Evolutionary conservation across 768 basidiomycete genomes (phyloP), one percentile per base, ranked within the genome.

Genomic region (Naganishia kalamii): DNA sequence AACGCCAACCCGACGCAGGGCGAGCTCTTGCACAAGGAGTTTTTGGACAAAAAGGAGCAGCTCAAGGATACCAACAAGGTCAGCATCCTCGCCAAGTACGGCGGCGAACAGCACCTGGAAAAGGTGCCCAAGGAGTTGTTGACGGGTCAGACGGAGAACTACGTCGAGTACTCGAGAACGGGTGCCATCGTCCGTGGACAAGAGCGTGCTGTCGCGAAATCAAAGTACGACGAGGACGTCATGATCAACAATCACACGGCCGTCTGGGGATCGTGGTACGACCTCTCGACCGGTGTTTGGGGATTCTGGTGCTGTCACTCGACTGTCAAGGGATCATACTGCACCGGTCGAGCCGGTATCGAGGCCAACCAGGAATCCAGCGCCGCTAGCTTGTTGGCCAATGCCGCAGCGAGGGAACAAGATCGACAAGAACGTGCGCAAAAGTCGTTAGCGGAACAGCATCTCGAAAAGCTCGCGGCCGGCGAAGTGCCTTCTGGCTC

Each of bases 261-360:
- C 4, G 87, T 97, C n/a, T 99, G 96, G 96, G 96, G 96, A 48
- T 99, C 96, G 47, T 98, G 87, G 86, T 98, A 89, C 76, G 86
- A 89, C 69, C 67, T 80, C 17, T 80, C 84, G 13, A 82, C 83
- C 2, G 85, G 86, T 15, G 74, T 81, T 65, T 99, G 96, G 96
- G 96, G 96, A 40, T 99, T 88, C 77, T 87, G 85, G 29, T 99
- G 96, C 77, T 99, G 96, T 74, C 93, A 96, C 74, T 92, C 92
- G 11, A 82, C 74, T 48, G 81, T 91, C 30, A 88, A 91, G 71
- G 80, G 89, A 54, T 93, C 93, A 19, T 97, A 97, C 75, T 97
- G 93, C 75, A 86, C 92, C 61, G 93, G 93, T 3, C 75, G 84
- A 75, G 89, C 87, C 30, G 92, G 90, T 66, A 93, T 88, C 67